These are phyloP conservation scores for Glaciozyma antarctica DNA, from an alignment of 768 basidiomycete species.

Conservation along the genomic window DNA sequence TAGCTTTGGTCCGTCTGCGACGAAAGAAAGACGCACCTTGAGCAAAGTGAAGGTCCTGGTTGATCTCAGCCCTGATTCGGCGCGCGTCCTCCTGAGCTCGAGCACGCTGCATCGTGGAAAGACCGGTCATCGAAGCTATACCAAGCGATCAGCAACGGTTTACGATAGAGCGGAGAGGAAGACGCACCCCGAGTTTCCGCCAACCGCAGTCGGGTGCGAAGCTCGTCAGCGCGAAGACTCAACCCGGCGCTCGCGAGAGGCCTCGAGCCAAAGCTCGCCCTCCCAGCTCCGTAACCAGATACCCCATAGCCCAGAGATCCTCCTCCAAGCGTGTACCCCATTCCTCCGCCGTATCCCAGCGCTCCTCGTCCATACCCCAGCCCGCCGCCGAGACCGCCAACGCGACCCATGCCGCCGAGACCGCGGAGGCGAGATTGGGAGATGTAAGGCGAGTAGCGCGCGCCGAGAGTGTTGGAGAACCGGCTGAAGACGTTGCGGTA, in stretches of 20 bases:
- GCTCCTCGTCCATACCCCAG: not conserved
- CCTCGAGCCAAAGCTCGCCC: not conserved
- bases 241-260: not conserved
- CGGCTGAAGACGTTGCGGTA: constrained; percentile 10
- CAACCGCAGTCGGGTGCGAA: constrained; percentile 7
- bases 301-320: not conserved
- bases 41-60: not conserved
- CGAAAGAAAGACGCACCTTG: too few relatives aligned
- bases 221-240: constrained; percentile 8
- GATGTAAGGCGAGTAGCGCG: constrained; percentile 20
- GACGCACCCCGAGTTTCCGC: constrained; percentile 20
- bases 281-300: not conserved
- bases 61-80: constrained; percentile 3
- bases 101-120: constrained; percentile 7
- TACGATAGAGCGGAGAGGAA: not conserved
- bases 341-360: not conserved
- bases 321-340: not conserved
- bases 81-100: constrained; percentile 15
- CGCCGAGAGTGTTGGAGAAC: constrained; percentile 5
- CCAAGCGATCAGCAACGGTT: not conserved
- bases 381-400: not conserved
- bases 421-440: constrained; percentile 3
- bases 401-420: not conserved
- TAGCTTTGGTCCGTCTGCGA: too few relatives aligned
- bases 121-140: constrained; percentile 13